Base-by-base conservation (phyloP, 176 grass and related monocot genomes). In the Phoenix dactylifera region DNA sequence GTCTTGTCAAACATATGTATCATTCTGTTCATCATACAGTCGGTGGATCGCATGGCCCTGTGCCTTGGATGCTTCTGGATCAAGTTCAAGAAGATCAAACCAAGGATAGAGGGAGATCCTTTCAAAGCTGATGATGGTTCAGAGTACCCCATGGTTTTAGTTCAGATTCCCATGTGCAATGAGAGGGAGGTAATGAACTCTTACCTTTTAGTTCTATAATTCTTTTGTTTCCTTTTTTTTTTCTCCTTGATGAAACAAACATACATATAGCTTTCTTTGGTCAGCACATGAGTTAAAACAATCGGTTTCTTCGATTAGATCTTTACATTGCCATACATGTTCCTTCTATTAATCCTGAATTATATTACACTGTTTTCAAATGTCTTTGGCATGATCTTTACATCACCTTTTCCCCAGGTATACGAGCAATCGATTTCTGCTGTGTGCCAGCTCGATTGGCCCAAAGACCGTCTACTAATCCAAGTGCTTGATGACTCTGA, bases 141-240 rank as follows among this genome's bases (percentile, higher is more conserved):
- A 26, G 74, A 65, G 65, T 66, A 83, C 26, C 83, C 88, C 4
- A 91, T 91, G 88, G 88, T 91, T 57, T 69, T 91, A 26, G 82
- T 91, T 48, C 87, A 90, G 56, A 86, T 90, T 74, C 87, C 87
- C 62, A 90, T 89, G 81, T 81, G 86, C 18, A 89, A 90, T 39
- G 87, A 91, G 39, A 86, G 74, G 50, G 87, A 91, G 87, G 87
- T 91, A 86, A 64, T 2, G 3, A 49, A 22, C 24, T 75, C 62
- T 60, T 60, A 14, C 35, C 9, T 59, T 69, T 23, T 50, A 4
- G 9, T 53, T 56, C n/a, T 5, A 5, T 26, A 17, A 4, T 68
- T 16, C 17, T 52, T n/a, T 16, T 12, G 1, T 44, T 10, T 44
- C 10, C 0, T 28, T 28, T 28, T 44, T 44, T 7, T 10, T 9